A percentile compares a stretch with the other conserved stretches of the same genome.
Evolutionary conservation across 2,329 filamentous ascomycete genomes (phyloP).

Genomic region (Hymenoscyphus infarciens): DNA sequence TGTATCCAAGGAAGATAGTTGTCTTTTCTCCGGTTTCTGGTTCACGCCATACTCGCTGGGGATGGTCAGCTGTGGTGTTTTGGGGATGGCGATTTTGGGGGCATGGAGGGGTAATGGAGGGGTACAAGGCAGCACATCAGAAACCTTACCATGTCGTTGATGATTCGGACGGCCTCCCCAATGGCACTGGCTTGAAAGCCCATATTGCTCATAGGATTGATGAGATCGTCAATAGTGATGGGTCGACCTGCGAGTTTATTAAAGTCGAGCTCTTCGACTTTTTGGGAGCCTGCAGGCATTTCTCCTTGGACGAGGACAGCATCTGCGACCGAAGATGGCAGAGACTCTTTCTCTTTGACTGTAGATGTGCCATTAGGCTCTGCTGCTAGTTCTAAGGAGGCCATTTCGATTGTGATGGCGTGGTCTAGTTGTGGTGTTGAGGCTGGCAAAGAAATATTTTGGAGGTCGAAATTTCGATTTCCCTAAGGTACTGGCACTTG

Average conservation of each 20-base stretch:
- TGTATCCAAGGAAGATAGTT: slow-evolving; percentile 96
- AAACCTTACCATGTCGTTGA: slow-evolving; percentile 81
- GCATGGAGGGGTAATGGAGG: slow-evolving; percentile 21
- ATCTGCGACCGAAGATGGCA: slow-evolving; percentile 64
- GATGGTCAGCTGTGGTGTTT: not conserved
- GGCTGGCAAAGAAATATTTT: not conserved
- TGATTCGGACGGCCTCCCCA: slow-evolving; percentile 82
- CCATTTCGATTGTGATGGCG: slow-evolving; percentile 1
- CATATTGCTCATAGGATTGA: slow-evolving; percentile 79
- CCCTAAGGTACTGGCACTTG: no score
- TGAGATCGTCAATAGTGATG: slow-evolving; percentile 82
- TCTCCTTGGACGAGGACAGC: slow-evolving; percentile 81
- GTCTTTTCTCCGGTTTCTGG: slow-evolving; percentile 70
- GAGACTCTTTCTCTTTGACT: slow-evolving; percentile 36
- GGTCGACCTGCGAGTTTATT: slow-evolving; percentile 70
- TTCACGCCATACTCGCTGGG: slow-evolving; percentile 73
- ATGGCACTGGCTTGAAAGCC: slow-evolving; percentile 80
- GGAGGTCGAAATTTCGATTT: not conserved
- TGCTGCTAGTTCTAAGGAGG: not conserved
- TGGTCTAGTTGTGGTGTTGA: not conserved
- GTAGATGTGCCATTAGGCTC: not conserved
- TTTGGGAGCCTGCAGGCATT: slow-evolving; percentile 71
- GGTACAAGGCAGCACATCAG: slow-evolving; percentile 3
- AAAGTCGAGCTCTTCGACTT: slow-evolving; percentile 91
- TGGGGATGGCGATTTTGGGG: not conserved